Base-by-base conservation (phyloP, 2,329 filamentous ascomycete genomes). In the Didymella keratinophila region DNA sequence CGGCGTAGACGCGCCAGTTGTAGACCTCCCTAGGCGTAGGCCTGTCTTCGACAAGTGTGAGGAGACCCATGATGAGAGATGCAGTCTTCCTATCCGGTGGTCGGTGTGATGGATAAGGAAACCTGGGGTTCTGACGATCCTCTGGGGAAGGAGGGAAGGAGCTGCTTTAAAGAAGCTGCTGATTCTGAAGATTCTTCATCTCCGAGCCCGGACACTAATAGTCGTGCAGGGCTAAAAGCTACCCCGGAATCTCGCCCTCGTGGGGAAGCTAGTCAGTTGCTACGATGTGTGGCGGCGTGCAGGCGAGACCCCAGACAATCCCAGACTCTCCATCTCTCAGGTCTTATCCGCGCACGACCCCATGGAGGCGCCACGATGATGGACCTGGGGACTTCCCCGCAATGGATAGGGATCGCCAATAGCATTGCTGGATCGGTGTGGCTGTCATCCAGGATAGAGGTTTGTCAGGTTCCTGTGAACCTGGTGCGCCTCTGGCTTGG, bases 1-100 rank as follows among this genome's bases (percentile, higher is more conserved):
- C 80, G 14, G 81, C 77, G 68, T 85, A 86, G 32, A 86, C 80
- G 46, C 80, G 76, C 83, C 83, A 86, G 73, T 86, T 86, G 79
- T 86, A 86, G 58, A 86, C 83, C 53, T 77, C 76, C 70, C 79
- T 81, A 23, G 83, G 84, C 61, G 83, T 86, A 28, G 83, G 83
- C 67, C 84, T 65, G 43, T 75, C 72, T 64, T 75, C 71, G 52
- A 73, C 66, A 41, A 73, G 63, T 51, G 66, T 56, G 59, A 73
- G 68, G 47, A 72, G 61, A 49, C 71, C 71, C 71, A 73, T 73
- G 23, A 37, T 16, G 51, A 58, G 16, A 28, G 28, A 39, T 32
- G 32, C 37, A 16, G 39, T 39, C 43, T 49, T 58, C 55, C 49
- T 42, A 20, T 54, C 46, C 43, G 16, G 27, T 47, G 34, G 42